Evolutionary conservation across 352 stramenopile genomes (phyloP).

Genomic region (Phytophthora tubulina): DNA sequence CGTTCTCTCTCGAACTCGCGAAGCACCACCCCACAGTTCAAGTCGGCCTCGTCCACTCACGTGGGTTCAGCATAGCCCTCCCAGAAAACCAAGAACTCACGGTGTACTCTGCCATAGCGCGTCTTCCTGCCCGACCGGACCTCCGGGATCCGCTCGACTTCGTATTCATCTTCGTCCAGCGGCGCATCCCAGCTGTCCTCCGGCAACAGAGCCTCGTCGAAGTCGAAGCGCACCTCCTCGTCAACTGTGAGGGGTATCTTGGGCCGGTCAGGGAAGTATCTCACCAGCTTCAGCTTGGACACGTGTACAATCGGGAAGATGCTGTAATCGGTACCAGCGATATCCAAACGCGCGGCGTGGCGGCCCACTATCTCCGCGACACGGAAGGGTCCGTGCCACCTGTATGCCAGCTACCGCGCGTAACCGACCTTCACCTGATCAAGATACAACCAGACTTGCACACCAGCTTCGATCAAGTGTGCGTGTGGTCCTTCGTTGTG

Average conservation of each 20-base stretch:
- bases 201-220: slow-evolving; percentile 31
- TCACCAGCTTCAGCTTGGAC: slow-evolving; percentile 26
- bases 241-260: neutral
- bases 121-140: slow-evolving; percentile 13
- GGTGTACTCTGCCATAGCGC: slow-evolving; percentile 3
- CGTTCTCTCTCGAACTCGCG: too few species aligned
- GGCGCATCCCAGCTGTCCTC: slow-evolving; percentile 29
- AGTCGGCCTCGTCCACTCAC: too few species aligned
- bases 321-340: slow-evolving; percentile 1
- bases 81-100: too few species aligned
- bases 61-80: too few species aligned
- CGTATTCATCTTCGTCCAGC: neutral
- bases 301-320: slow-evolving; percentile 39
- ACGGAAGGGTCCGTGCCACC: too few species aligned
- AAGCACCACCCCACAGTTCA: too few species aligned
- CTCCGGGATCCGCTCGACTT: slow-evolving; percentile 18
- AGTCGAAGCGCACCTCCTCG: slow-evolving; percentile 23
- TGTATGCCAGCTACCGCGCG: too few species aligned
- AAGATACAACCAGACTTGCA: slow-evolving; percentile 13
- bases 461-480: neutral
- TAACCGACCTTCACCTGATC: slow-evolving; percentile 27
- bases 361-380: neutral
- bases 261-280: neutral
- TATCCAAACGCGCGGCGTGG: slow-evolving; percentile 18
- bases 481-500: too few species aligned